Base-by-base conservation (phyloP, 768 basidiomycete species). In the Auriscalpium vulgare region DNA sequence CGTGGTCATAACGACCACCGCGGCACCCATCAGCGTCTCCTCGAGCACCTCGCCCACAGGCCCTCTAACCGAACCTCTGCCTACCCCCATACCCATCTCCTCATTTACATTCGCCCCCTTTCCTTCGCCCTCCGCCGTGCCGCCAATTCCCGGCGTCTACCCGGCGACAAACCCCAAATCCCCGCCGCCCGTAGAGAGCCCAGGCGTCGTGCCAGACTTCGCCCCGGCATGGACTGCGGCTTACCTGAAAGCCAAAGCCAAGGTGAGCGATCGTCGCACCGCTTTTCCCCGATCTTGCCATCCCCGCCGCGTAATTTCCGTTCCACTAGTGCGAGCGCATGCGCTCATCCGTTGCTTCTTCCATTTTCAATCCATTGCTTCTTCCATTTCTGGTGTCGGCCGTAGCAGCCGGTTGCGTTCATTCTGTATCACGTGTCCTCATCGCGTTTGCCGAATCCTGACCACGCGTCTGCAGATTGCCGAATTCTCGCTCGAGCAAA, bases 221-320 rank as follows among this genome's bases (percentile, higher is more conserved):
- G 68, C 66, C 2, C 68, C 63, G 0, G 73, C 85, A 37, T 88
- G 86, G 86, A 72, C 74, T 10, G 64, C 65, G 3, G 86, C 86
- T 17, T 80, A 81, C 60, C 66, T 72, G 36, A 85, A 82, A 58
- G 86, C 86, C 17, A 76, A 77, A 61, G 62, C 67, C 0, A 59
- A 59, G 51, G 60, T 61, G 29, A 40, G 59, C 36, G 29, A 29
- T 38, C 47, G 17, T 10, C 9, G 9, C 43, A 44, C 16, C 43
- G 6, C 74, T 79, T 73, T 83, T 83, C 58, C 56, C 75, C 67
- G 10, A 53, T 11, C 43, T 47, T 38, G 53, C 34, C 29, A 35
- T 57, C 51, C 56, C 17, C 5, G 43, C 43, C 19, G 19, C 43
- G 3, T 44, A 7, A 4, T 6, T 19, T 44, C 43, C 16, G 43